Evolutionary conservation across 768 basidiomycete species (phyloP), one percentile per base, ranked within the genome.

Genomic region (Leccinellum rugosiceps): DNA sequence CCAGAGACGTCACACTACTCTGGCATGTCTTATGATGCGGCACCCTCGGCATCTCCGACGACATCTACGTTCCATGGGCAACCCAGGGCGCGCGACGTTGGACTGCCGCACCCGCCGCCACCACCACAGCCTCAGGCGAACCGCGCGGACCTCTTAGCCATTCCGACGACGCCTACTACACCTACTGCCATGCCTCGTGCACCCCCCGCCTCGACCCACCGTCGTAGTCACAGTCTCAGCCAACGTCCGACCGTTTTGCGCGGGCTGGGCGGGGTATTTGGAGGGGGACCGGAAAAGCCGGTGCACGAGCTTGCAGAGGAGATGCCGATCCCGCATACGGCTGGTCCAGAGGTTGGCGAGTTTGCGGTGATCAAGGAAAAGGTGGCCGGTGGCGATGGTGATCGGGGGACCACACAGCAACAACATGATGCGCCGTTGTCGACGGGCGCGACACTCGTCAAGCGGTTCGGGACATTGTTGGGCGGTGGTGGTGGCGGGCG

Each of bases 1-100:
- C 92, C 92, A 0, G 88, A 87, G 66, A 84, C 88, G 6, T 85
- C 86, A 0, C 92, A 94, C 67, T 90, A 85, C 65, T 90, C 89
- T 15, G 87, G 85, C 9, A 82, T 87, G 82, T 90, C 89, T 31
- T 94, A 94, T 65, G 90, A 92, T 65, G 73, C 77, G 21, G 73
- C 77, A 4, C 62, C 76, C 8, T 61, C 80, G 0, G 72, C 83
- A 3, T 81, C 86, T 0, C 87, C 92, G 1, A 86, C 84, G 2
- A 66, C 82, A 3, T 75, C 81, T 1, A 71, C 76, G 4, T 89
- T 88, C 74, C 79, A 81, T 34, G 75, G 78, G 14, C 79, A 86
- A 63, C 84, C 88, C 0, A 77, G 91, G 23, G 82, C 87, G 3
- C 75, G 88, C 15, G 90, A 91, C 70, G 76, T 79, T 13, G 87